Base-by-base conservation (phyloP, 805 yeast species). In the Kazachstania kunashirensis region DNA sequence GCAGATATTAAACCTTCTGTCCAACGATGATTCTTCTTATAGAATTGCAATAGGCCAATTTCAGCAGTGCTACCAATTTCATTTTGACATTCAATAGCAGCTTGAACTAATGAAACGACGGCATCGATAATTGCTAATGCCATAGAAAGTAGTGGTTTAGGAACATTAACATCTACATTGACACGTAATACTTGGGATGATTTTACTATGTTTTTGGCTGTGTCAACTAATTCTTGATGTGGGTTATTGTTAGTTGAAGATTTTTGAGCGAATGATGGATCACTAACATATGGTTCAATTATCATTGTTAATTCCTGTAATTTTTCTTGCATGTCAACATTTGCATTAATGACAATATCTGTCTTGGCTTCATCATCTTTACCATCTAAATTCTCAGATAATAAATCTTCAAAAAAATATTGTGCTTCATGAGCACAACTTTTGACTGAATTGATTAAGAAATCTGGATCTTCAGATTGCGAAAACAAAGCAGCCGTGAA, bases 1-100 rank as follows among this genome's bases (percentile, higher is more conserved):
- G 95, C 95, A 41, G 94, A 81, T 21, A 85, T 77, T 39, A 85
- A 74, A 16, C 96, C 96, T 60, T 86, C 94, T 0, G 95, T 84
- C 96, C 96, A 85, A 49, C 89, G 71, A 58, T 78, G 85, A 57
- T 85, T 82, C 60, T 84, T 84, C 56, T 79, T 82, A 62, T 86
- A 86, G 57, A 79, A 85, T 31, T 81, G 82, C 10, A 21, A 36
- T 23, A 45, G 29, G 19, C 35, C 38, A 6, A 28, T 29, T 2
- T 23, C 24, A 11, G 85, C 74, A 40, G 75, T 67, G 2, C 84
- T 67, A 32, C 70, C 75, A 52, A 85, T 84, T 59, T 85, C 95
- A 39, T 72, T 62, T 58, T 85, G 95, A 15, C 89, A 76, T 24
- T 75, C 85, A 18, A 84, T 77, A 2, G 95, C 84, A 3, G 92